phyloP scores from a whole-genome alignment of 768 basidiomycete species.

The Auricularia sp. region DNA sequence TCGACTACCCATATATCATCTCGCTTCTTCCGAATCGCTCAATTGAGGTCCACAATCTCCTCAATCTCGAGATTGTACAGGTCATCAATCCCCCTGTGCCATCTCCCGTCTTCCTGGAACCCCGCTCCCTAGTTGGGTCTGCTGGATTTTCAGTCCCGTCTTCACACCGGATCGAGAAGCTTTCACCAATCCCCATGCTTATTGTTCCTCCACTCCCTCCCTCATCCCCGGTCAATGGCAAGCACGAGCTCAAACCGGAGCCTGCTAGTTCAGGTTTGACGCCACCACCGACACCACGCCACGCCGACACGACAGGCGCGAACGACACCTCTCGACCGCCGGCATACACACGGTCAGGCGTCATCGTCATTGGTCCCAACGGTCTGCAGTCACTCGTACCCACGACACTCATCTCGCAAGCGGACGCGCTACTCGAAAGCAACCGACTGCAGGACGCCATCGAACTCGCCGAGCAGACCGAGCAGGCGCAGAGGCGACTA shows the following conservation, averaged over 20 bases:
- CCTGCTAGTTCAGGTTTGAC: constrained; percentile 9
- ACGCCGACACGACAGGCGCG: background rate
- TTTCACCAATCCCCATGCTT: constrained; percentile 25
- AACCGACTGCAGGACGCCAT: constrained; percentile 58
- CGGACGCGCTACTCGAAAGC: constrained; percentile 55
- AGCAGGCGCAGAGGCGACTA: constrained; percentile 49
- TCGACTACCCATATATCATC: constrained; percentile 75
- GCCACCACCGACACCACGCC: constrained; percentile 11
- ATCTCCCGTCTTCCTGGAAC: constrained; percentile 15
- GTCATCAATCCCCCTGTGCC: constrained; percentile 43
- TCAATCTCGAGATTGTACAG: constrained; percentile 64
- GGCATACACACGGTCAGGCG: constrained; percentile 30
- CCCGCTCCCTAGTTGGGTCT: constrained; percentile 20
- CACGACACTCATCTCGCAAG: constrained; percentile 62
- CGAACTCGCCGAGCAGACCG: constrained; percentile 50
- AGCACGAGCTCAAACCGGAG: background rate
- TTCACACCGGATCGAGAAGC: constrained; percentile 29
- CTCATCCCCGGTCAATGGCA: background rate
- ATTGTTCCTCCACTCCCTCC: constrained; percentile 15
- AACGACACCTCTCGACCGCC: background rate
- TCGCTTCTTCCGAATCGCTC: constrained; percentile 70
- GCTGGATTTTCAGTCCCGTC: constrained; percentile 36
- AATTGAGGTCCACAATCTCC: constrained; percentile 72
- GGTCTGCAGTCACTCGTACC: constrained; percentile 59
- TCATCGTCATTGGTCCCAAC: constrained; percentile 53